phyloP scores from a whole-genome alignment of 495 filamentous ascomycete species.

The Alectoria sarmentosa region DNA sequence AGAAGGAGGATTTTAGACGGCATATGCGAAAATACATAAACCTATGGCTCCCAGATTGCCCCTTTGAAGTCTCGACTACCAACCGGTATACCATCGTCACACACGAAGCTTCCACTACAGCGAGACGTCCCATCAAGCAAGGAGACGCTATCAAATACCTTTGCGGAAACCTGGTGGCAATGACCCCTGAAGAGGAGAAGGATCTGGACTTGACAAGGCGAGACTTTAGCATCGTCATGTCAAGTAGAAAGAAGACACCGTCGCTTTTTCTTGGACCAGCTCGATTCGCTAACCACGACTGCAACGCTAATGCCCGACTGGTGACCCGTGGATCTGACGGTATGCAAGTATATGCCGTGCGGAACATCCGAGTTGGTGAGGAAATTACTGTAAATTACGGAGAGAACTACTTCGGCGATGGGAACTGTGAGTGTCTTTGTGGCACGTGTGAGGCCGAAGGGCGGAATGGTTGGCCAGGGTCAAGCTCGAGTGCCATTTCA shows the following conservation, averaged over 20 bases:
- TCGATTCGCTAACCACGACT: constrained; percentile 96
- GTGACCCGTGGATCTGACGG: constrained; percentile 74
- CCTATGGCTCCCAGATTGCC: constrained; percentile 86
- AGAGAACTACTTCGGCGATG: constrained; percentile 90
- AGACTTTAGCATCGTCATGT: constrained; percentile 96
- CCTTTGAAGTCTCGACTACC: constrained; percentile 88
- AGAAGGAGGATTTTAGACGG: constrained; percentile 78
- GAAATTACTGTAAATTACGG: constrained; percentile 96
- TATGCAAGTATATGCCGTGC: constrained; percentile 76
- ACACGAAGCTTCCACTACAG: constrained; percentile 83
- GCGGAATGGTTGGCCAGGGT: constrained; percentile 72
- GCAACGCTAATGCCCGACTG: constrained; percentile 82
- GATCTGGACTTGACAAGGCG: constrained; percentile 68
- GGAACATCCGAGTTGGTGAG: constrained; percentile 77
- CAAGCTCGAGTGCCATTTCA: constrained; percentile 33
- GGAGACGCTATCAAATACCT: constrained; percentile 89
- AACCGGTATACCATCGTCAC: constrained; percentile 91
- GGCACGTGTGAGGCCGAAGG: constrained; percentile 69
- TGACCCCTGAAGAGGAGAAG: constrained; percentile 84
- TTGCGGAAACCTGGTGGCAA: constrained; percentile 76
- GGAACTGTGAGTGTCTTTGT: constrained; percentile 95
- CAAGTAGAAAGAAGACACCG: constrained; percentile 78
- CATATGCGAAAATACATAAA: constrained; percentile 89
- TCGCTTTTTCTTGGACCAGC: constrained; percentile 91
- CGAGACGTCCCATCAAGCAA: constrained; percentile 65